Percentiles rank a stretch among this genome's conserved stretches.
phyloP scores from a whole-genome alignment of 306 rosid genomes.

The Quercus agrifolia region DNA sequence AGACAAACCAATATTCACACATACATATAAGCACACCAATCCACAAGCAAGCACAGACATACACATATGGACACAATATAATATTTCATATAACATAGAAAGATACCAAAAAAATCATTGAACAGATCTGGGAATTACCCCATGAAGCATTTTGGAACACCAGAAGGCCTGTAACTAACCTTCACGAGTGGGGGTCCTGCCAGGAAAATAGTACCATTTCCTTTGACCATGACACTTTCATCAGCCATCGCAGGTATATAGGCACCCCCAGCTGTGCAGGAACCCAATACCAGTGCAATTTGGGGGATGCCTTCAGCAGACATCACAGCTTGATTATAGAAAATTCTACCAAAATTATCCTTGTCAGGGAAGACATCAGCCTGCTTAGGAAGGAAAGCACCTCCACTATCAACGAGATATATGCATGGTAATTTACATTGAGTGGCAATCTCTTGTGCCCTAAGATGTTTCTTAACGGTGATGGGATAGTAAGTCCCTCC shows the following conservation, averaged over 20 bases:
- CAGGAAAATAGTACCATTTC: conserved; percentile 89
- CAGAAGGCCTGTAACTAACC: conserved; percentile 42
- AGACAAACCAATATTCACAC: neutral
- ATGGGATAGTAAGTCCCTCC: conserved; percentile 96
- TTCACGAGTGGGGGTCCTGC: conserved; percentile 98
- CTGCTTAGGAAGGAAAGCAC: conserved; percentile 97
- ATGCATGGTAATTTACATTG: conserved; percentile 84
- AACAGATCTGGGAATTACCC: conserved; percentile 11
- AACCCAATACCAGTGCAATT: conserved; percentile 88
- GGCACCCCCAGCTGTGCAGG: conserved; percentile 98
- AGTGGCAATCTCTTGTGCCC: conserved; percentile 93
- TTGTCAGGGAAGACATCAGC: conserved; percentile 93
- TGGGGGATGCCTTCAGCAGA: conserved; percentile 90
- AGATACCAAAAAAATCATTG: neutral
- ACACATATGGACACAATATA: neutral
- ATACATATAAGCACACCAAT: conserved; percentile 1
- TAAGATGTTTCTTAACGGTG: conserved; percentile 94
- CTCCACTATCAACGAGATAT: conserved; percentile 97
- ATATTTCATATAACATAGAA: conserved; percentile 2
- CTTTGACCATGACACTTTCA: conserved; percentile 98
- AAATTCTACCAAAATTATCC: conserved; percentile 93
- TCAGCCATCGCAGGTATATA: conserved; percentile 99
- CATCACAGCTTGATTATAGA: conserved; percentile 86
- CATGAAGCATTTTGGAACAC: conserved; percentile 18
- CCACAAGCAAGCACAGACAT: neutral